Evolutionary conservation across 2,329 filamentous ascomycete genomes (phyloP), one percentile per base, ranked within the genome.

Genomic region (Arthrobotrys entomopaga): DNA sequence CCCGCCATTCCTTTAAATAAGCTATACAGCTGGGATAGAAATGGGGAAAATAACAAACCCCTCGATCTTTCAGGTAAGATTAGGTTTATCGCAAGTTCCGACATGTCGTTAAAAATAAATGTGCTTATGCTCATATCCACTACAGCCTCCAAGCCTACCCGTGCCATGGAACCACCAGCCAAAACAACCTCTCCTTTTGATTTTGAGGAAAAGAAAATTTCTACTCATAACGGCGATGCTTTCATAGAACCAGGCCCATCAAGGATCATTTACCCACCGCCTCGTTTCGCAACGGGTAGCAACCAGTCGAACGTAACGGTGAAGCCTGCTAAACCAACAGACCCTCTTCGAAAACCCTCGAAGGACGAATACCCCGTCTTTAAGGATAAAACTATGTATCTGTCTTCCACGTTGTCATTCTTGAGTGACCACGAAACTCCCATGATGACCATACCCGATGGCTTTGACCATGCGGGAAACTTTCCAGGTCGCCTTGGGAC

Each of bases 381-480:
- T 5, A 46, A 43, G 13, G 22, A 46, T n/a, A 54, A 38, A 24
- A 3, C 29, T 42, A 7, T 34, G 10, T 34, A 34, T 34, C 10
- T 10, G 7, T 40, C 24, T 3, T 58, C 38, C 19, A 15, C 24
- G 10, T 8, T 42, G 6, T 46, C 56, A 29, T 61, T 20, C 48
- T 19, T 3, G 2, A 48, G 22, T 38, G 19, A 20, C 10, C 0
- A 38, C 3, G 10, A 20, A 42, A 24, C 67, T 3, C 20, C 10
- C 4, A 59, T 49, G 20, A n/a, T 65, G 15, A 61, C 34, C 43
- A 6, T 13, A 61, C 7, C 70, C 70, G 6, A 15, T 43, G 46
- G 19, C 46, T 74, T 74, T 24, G 10, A 59, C 13, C 70, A 74
- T 26, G n/a, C n/a, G 3, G 70, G 70, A 26, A 74, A 53, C 15